A percentile compares a stretch with the other conserved stretches of the same genome.
Conservation (phyloP, 2,329 filamentous ascomycete species). For the Rutstroemia sydowiana region DNA sequence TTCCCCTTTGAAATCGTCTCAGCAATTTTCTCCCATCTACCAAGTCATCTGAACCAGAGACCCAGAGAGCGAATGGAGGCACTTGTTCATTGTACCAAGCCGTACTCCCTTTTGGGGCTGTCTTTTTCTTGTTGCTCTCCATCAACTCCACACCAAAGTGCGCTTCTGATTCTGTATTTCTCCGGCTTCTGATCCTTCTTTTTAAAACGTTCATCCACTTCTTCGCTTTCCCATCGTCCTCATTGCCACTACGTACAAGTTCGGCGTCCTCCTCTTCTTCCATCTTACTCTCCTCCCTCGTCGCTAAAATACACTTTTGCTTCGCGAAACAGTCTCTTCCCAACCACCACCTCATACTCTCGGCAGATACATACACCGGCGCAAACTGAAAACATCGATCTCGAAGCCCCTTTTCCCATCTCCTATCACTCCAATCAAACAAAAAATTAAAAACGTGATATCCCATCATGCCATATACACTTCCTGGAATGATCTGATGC, state of each 20-base stretch:
- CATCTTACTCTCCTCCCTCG: constrained; percentile 59
- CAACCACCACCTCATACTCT: constrained; percentile 95
- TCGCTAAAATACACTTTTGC: constrained; percentile 82
- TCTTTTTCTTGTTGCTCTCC: constrained; percentile 1
- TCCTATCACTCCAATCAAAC: constrained; percentile 76
- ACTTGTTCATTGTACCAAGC: constrained; percentile 78
- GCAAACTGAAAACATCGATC: constrained; percentile 87
- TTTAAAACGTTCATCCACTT: constrained; percentile 2
- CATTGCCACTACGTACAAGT: neutral
- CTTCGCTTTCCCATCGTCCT: neutral
- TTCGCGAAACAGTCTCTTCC: constrained; percentile 77
- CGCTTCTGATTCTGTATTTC: constrained; percentile 7
- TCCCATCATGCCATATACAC: constrained; percentile 70
- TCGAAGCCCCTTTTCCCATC: constrained; percentile 76
- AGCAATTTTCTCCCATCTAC: constrained; percentile 76
- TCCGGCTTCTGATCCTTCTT: neutral
- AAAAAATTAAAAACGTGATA: constrained; percentile 87
- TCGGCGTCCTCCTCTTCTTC: constrained; percentile 42
- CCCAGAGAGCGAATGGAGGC: constrained; percentile 83
- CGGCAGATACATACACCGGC: constrained; percentile 81
- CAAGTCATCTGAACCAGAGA: constrained; percentile 73
- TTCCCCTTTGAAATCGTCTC: constrained; percentile 62
- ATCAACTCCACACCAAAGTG: constrained; percentile 30
- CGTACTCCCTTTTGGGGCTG: constrained; percentile 40
- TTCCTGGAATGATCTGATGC: constrained; percentile 57